A percentile compares a stretch with the other conserved stretches of the same genome.
These are phyloP conservation scores for Pythium dissotocum DNA, from an alignment of 352 stramenopile species.

Conservation along the genomic window DNA sequence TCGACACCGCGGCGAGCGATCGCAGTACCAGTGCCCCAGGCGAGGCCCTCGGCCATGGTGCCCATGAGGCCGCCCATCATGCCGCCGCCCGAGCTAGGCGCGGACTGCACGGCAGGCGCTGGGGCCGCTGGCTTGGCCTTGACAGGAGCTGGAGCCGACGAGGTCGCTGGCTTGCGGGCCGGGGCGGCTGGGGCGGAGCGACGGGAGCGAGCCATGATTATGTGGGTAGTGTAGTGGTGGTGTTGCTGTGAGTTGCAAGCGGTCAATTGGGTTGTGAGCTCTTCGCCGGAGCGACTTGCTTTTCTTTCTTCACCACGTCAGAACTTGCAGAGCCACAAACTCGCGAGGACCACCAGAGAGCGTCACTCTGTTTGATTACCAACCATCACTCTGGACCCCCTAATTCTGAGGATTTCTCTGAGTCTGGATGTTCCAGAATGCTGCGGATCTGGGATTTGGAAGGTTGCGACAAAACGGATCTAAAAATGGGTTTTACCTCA, in stretches of 20 bases:
- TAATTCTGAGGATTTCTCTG: neutral
- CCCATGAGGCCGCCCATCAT: constrained; percentile 93
- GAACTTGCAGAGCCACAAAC: neutral
- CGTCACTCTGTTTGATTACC: constrained; percentile 1
- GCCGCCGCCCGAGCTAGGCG: constrained; percentile 36
- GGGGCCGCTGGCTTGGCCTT: constrained; percentile 35
- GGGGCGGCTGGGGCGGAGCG: constrained; percentile 41
- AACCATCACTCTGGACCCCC: neutral
- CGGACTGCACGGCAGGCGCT: constrained; percentile 30
- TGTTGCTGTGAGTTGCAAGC: constrained; percentile 1
- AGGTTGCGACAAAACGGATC: neutral
- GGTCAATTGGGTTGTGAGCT: constrained; percentile 30
- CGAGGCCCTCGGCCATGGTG: constrained; percentile 96
- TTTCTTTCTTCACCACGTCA: neutral
- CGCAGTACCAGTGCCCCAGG: constrained; percentile 95
- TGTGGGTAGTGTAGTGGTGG: constrained; percentile 16
- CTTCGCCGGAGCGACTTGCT: neutral
- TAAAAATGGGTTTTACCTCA: neutral
- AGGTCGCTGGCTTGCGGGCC: constrained; percentile 40
- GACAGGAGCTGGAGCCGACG: constrained; percentile 25
- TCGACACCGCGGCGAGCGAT: constrained; percentile 91
- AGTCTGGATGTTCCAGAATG: neutral
- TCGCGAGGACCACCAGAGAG: neutral
- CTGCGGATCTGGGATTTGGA: neutral
- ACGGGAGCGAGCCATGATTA: constrained; percentile 64